Evolutionary conservation across 176 grass and related monocot species (phyloP).

Genomic region (Aegilops bicornis): DNA sequence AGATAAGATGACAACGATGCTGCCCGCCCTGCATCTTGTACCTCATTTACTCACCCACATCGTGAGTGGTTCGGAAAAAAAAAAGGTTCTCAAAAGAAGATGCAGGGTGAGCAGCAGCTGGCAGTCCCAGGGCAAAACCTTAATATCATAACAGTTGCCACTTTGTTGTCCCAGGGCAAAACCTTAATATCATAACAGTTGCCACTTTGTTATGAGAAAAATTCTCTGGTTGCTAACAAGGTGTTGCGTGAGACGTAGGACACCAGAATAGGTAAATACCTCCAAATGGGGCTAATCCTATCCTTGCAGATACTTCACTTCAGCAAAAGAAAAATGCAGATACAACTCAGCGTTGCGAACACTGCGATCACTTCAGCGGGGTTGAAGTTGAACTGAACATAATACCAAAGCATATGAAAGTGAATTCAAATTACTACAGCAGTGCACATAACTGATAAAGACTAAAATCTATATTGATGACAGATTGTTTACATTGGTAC

Average conservation of each 20-base stretch:
- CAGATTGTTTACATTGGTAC: conserved; percentile 14
- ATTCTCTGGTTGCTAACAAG: not conserved
- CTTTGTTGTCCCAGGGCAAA: conserved; percentile 11
- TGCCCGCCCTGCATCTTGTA: no score
- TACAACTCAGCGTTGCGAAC: not conserved
- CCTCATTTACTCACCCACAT: no score
- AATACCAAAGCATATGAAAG: not conserved
- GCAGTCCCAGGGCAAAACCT: not conserved
- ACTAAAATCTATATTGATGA: conserved; percentile 24
- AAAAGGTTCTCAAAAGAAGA: no score
- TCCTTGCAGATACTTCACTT: no score
- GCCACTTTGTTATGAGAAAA: conserved; percentile 23
- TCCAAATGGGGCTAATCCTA: not conserved
- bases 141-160: not conserved
- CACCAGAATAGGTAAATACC: not conserved
- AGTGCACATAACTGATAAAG: not conserved
- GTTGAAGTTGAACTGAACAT: not conserved
- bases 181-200: not conserved
- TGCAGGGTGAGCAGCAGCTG: not conserved
- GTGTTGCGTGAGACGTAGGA: not conserved
- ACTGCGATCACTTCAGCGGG: not conserved
- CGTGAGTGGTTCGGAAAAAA: no score
- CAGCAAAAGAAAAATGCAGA: no score
- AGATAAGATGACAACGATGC: conserved; percentile 16
- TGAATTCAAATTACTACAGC: not conserved